phyloP scores from a whole-genome alignment of 2,329 filamentous ascomycete genomes.

The Myriosclerotinia curreyana region DNA sequence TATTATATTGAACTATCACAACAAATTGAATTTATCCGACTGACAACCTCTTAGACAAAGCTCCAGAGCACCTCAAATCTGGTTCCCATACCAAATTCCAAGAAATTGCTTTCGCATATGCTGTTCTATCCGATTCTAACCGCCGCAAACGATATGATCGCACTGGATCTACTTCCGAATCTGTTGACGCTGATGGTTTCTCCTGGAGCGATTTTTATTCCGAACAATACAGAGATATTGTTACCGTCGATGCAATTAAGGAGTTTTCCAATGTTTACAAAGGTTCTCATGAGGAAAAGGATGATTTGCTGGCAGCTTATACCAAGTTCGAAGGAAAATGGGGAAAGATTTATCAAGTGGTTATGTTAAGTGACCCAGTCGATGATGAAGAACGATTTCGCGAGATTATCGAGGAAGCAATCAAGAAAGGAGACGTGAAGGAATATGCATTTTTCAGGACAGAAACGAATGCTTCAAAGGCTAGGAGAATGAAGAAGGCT shows the following conservation, averaged over 20 bases:
- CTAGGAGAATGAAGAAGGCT: slow-evolving; percentile 58
- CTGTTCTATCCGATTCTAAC: slow-evolving; percentile 78
- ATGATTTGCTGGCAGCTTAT: slow-evolving; percentile 75
- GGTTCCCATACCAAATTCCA: slow-evolving; percentile 81
- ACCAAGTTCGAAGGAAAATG: slow-evolving; percentile 70
- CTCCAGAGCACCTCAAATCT: slow-evolving; percentile 61
- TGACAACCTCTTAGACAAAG: slow-evolving; percentile 63
- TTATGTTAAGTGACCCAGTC: slow-evolving; percentile 83
- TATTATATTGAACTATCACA: neutral
- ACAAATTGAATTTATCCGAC: slow-evolving; percentile 2
- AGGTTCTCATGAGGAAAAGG: slow-evolving; percentile 77
- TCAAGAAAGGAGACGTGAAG: slow-evolving; percentile 64
- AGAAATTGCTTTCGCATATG: slow-evolving; percentile 88
- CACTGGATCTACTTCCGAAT: slow-evolving; percentile 85
- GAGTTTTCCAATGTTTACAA: slow-evolving; percentile 78
- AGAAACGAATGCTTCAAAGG: slow-evolving; percentile 65
- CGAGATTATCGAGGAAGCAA: slow-evolving; percentile 75
- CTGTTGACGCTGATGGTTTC: slow-evolving; percentile 77
- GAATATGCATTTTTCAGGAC: slow-evolving; percentile 66
- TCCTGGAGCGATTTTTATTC: slow-evolving; percentile 89
- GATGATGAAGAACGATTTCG: slow-evolving; percentile 86
- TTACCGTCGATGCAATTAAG: slow-evolving; percentile 72
- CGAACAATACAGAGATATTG: slow-evolving; percentile 73
- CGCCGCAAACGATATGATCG: slow-evolving; percentile 84
- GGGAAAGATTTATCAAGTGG: slow-evolving; percentile 70